These are phyloP conservation scores for Phytophthora constricta DNA, from an alignment of 352 stramenopile genomes.

Conservation along the genomic window DNA sequence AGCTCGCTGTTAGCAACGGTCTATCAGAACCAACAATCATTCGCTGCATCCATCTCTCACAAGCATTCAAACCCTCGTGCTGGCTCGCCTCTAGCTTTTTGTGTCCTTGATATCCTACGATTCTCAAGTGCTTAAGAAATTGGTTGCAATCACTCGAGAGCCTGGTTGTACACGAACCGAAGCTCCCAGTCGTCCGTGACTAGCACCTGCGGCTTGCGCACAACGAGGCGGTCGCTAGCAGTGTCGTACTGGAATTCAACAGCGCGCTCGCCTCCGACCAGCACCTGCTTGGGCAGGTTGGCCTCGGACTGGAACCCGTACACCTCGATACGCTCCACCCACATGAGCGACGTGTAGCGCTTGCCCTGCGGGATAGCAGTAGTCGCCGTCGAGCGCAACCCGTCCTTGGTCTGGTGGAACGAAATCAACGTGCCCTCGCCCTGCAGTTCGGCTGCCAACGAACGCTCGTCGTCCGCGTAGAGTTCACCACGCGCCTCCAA, in stretches of 20 bases:
- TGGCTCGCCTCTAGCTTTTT: conserved; percentile 11
- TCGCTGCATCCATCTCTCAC: not conserved
- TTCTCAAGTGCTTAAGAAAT: conserved; percentile 3
- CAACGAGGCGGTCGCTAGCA: conserved; percentile 62
- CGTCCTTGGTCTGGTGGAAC: conserved; percentile 48
- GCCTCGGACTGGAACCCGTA: conserved; percentile 55
- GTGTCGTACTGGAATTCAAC: conserved; percentile 80
- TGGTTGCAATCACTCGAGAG: conserved; percentile 30
- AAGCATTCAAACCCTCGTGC: no score
- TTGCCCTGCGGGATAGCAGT: conserved; percentile 35
- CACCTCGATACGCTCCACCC: conserved; percentile 89
- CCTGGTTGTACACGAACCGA: conserved; percentile 52
- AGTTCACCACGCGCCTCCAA: conserved; percentile 89
- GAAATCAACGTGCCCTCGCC: conserved; percentile 56
- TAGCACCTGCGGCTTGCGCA: conserved; percentile 85
- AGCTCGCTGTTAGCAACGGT: not conserved
- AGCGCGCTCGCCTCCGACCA: conserved; percentile 43
- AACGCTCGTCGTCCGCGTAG: conserved; percentile 98
- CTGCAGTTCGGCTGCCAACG: conserved; percentile 66
- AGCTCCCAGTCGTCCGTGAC: conserved; percentile 80
- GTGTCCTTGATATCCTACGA: no score
- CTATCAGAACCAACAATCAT: not conserved
- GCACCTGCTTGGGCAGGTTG: conserved; percentile 53
- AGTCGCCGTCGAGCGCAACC: conserved; percentile 37
- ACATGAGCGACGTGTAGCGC: conserved; percentile 58